Evolutionary conservation across 176 grass and related monocot species (phyloP), one percentile per base, ranked within the genome.

Genomic region (Panicum miliaceum): DNA sequence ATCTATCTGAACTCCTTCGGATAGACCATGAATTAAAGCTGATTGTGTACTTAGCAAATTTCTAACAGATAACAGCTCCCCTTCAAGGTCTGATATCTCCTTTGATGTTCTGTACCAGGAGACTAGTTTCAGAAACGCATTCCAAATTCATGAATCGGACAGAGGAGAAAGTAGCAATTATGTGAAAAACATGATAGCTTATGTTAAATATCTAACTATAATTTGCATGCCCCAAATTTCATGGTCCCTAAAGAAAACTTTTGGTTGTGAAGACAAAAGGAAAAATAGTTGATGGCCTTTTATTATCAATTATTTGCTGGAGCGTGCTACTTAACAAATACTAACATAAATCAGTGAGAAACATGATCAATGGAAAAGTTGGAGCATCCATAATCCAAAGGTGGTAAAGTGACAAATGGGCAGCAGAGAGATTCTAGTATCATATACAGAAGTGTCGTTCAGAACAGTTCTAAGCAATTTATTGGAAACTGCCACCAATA

Each of bases 1-100:
- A 85, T 98, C 96, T 68, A 90, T 88, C 20, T 95, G 91, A 86
- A 92, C 91, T 27, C 90, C 96, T 69, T 98, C 93, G 0, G 93
- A 94, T 68, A 98, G 64, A 79, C 87, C 91, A 70, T 86, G 95
- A 84, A 97, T 89, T 63, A 97, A 71, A 79, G 85, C 83, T 67
- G 93, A 89, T 73, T 98, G 91, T 13, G 89, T 78, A 71, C 77
- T 93, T 53, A 98, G 87, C 11, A 95, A 75, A 88, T 93, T 98
- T 73, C 88, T 88, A 29, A 93, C 84, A 35, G 96, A 95, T 57
- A 95, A 46, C 68, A 98, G 87, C 91, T 98, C 96, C 35, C 91
- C 77, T 91, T 98, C 93, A 47, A 98, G 93, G 76, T 93, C 87
- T 38, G 96, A 98, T 88, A 98, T 98, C 68, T 98, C 96, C 83